A percentile compares a stretch with the other conserved stretches of the same genome.
These are phyloP conservation scores for Solanum medicagineum DNA, from an alignment of 257 asterid genomes.

Conservation along the genomic window DNA sequence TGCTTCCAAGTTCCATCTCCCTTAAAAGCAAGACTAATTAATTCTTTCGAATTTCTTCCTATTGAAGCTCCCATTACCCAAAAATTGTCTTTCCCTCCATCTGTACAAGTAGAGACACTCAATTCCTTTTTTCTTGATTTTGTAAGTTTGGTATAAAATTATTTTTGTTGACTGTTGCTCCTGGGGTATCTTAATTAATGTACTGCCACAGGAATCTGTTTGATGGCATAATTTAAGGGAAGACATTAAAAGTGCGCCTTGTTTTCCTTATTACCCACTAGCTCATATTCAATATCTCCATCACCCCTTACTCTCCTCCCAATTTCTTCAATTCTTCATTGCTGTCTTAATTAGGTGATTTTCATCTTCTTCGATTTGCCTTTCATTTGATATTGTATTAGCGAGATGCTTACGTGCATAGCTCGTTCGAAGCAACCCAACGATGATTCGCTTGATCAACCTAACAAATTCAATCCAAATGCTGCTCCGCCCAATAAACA, in stretches of 20 bases:
- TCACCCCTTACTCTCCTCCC: background rate
- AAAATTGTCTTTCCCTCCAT: background rate
- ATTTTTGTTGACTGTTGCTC: background rate
- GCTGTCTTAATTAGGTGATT: too few relatives aligned
- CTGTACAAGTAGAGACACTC: background rate
- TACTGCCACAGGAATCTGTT: constrained; percentile 4
- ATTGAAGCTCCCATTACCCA: background rate
- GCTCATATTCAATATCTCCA: background rate
- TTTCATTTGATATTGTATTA: background rate
- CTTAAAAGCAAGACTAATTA: background rate
- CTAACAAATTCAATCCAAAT: constrained; percentile 17
- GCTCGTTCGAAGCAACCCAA: constrained; percentile 53
- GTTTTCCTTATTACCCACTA: background rate
- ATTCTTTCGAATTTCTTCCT: background rate
- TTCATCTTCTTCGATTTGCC: background rate
- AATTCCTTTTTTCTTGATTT: background rate
- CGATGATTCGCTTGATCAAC: constrained; percentile 37
- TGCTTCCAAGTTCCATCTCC: background rate
- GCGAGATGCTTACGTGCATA: constrained; percentile 80
- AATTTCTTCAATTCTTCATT: background rate
- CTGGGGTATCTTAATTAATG: constrained; percentile 6
- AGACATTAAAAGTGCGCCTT: constrained; percentile 15
- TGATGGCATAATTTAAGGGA: constrained; percentile 43
- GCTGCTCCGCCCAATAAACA: constrained; percentile 38
- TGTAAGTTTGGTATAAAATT: background rate